Conservation (phyloP, 306 rosid species). For the Pachyrhizus erosus region DNA sequence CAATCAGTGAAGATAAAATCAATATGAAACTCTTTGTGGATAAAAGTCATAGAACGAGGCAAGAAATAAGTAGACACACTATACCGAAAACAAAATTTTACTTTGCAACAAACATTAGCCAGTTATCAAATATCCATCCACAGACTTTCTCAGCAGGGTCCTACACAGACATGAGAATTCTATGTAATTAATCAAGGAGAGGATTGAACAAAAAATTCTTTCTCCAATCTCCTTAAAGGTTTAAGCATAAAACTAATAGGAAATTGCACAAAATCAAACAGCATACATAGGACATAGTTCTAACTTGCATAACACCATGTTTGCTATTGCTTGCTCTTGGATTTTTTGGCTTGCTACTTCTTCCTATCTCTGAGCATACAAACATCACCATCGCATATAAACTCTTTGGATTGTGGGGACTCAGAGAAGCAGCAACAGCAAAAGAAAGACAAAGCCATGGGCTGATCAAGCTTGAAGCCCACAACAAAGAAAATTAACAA, state of each 20-base stretch:
- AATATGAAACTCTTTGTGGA: not conserved
- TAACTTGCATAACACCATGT: not conserved
- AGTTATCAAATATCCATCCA: not conserved
- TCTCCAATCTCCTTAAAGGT: conserved; percentile 28
- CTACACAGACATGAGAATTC: conserved; percentile 1
- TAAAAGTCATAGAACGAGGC: not conserved
- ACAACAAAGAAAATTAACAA: not conserved
- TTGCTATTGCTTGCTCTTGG: conserved; percentile 35
- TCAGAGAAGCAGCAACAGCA: conserved; percentile 59
- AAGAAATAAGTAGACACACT: not conserved
- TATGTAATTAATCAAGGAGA: not conserved
- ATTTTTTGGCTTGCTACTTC: conserved; percentile 36
- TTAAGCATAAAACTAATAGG: not conserved
- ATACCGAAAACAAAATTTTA: not conserved
- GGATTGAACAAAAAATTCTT: not conserved
- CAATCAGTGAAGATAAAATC: not conserved
- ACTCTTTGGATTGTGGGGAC: conserved; percentile 46
- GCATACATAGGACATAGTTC: not conserved
- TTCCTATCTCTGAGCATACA: conserved; percentile 53
- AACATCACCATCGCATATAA: conserved; percentile 63
- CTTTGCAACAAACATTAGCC: not conserved
- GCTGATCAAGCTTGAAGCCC: not conserved
- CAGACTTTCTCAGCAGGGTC: conserved; percentile 3
- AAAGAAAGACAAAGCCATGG: conserved; percentile 60
- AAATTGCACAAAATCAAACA: not conserved